Percentiles rank a stretch among this genome's conserved stretches.
Evolutionary conservation across 2,329 filamentous ascomycete species (phyloP).

Genomic region (Blastomyces gilchristii): DNA sequence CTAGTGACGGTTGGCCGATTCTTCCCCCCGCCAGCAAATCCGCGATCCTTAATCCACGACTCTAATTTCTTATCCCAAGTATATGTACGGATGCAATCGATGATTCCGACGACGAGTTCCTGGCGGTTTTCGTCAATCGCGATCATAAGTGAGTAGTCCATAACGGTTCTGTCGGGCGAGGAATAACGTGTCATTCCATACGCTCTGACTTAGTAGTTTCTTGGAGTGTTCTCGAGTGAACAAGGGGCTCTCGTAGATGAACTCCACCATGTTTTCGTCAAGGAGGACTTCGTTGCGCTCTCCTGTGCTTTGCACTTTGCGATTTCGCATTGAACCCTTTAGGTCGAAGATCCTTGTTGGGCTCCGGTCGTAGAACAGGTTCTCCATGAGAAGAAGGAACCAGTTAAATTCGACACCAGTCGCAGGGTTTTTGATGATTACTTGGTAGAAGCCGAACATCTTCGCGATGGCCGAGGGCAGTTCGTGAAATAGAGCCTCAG

Average conservation of each 20-base stretch:
- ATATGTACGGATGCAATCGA: conserved; percentile 96
- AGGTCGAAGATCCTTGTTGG: conserved; percentile 89
- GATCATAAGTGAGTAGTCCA: conserved; percentile 99
- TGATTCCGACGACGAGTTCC: conserved; percentile 93
- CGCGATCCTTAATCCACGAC: conserved; percentile 97
- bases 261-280: conserved; percentile 98
- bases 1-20: conserved; percentile 88
- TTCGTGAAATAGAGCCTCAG: conserved; percentile 88
- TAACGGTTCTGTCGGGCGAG: conserved; percentile 86
- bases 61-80: conserved; percentile 99
- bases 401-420: conserved; percentile 91
- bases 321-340: conserved; percentile 97
- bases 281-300: conserved; percentile 93
- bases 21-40: conserved; percentile 68
- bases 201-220: conserved; percentile 78
- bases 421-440: conserved; percentile 87
- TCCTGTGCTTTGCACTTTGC: conserved; percentile 90
- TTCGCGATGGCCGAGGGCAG: conserved; percentile 95
- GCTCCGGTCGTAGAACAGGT: conserved; percentile 88
- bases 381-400: conserved; percentile 92
- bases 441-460: conserved; percentile 97
- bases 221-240: conserved; percentile 95
- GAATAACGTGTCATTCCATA: conserved; percentile 97
- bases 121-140: conserved; percentile 84
- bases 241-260: conserved; percentile 92